Evolutionary conservation across 2,329 filamentous ascomycete genomes (phyloP).

Genomic region (Lecanicillium sp.): DNA sequence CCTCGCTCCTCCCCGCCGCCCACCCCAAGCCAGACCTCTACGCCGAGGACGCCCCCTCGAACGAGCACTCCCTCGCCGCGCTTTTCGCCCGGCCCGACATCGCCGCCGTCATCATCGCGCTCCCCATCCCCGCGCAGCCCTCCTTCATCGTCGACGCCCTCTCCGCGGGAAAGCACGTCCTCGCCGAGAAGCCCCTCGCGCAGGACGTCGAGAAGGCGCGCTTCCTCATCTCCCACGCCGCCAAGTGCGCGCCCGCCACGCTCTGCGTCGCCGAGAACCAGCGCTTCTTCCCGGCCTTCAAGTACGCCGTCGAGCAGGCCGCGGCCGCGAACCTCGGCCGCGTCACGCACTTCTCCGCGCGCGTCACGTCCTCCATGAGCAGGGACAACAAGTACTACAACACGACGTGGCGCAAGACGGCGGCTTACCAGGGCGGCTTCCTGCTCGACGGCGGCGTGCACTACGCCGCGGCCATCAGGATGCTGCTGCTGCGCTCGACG

Average conservation of each 20-base stretch:
- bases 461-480: slow-evolving; percentile 56
- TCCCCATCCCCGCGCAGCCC: slow-evolving; percentile 59
- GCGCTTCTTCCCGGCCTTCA: slow-evolving; percentile 53
- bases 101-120: slow-evolving; percentile 48
- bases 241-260: slow-evolving; percentile 27
- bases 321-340: slow-evolving; percentile 22
- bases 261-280: slow-evolving; percentile 69
- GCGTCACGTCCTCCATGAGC: slow-evolving; percentile 30
- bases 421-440: slow-evolving; percentile 69
- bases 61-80: slow-evolving; percentile 41
- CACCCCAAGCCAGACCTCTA: slow-evolving; percentile 42
- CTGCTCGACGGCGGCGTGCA: slow-evolving; percentile 73
- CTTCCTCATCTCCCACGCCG: slow-evolving; percentile 33
- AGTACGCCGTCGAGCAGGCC: slow-evolving; percentile 42
- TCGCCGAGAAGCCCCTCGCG: slow-evolving; percentile 64
- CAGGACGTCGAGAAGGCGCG: slow-evolving; percentile 45
- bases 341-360: slow-evolving; percentile 41
- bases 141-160: slow-evolving; percentile 52
- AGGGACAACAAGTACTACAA: slow-evolving; percentile 41
- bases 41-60: slow-evolving; percentile 43
- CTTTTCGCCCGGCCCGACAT: slow-evolving; percentile 51
- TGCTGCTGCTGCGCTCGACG: slow-evolving; percentile 48
- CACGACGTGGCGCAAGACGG: slow-evolving; percentile 59
- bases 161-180: slow-evolving; percentile 61
- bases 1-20: slow-evolving; percentile 30